A percentile compares a stretch with the other conserved stretches of the same genome.
These are phyloP conservation scores for Limtongia smithiae DNA, from an alignment of 805 yeast genomes.

Conservation along the genomic window DNA sequence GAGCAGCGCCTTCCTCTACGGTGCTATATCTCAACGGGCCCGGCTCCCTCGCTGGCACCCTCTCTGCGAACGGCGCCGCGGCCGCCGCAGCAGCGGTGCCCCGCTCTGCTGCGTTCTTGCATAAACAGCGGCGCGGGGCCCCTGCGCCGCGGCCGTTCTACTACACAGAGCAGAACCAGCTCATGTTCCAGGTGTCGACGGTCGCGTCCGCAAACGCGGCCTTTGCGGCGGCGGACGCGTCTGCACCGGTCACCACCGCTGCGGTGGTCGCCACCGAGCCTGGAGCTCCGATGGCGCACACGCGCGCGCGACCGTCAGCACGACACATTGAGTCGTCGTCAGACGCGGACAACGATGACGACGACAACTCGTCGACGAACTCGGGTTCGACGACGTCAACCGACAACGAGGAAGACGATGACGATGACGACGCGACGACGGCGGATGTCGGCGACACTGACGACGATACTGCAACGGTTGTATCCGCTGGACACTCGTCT, in stretches of 20 bases:
- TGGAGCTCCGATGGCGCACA: constrained; percentile 1
- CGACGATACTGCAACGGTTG: constrained; percentile 10
- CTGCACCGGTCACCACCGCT: neutral
- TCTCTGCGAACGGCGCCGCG: too few species aligned
- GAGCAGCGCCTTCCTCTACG: constrained; percentile 15
- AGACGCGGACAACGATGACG: constrained; percentile 3
- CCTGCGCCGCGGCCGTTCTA: constrained; percentile 14
- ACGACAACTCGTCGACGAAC: constrained; percentile 1
- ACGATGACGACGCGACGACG: neutral
- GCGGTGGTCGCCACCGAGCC: neutral
- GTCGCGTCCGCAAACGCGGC: constrained; percentile 7
- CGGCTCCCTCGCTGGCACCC: neutral
- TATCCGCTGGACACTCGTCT: neutral
- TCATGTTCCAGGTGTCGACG: neutral
- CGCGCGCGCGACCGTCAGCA: neutral
- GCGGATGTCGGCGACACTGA: constrained; percentile 2
- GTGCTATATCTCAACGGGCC: constrained; percentile 20
- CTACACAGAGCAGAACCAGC: constrained; percentile 12
- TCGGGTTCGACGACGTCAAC: constrained; percentile 13
- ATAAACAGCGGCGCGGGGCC: constrained; percentile 14
- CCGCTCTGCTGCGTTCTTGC: constrained; percentile 17
- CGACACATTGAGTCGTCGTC: constrained; percentile 13
- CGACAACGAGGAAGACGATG: constrained; percentile 3
- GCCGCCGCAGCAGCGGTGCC: constrained; percentile 4
- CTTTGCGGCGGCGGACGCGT: constrained; percentile 5